phyloP scores from a whole-genome alignment of 2,329 filamentous ascomycete genomes.

The Ceratocystis diversiconidia region DNA sequence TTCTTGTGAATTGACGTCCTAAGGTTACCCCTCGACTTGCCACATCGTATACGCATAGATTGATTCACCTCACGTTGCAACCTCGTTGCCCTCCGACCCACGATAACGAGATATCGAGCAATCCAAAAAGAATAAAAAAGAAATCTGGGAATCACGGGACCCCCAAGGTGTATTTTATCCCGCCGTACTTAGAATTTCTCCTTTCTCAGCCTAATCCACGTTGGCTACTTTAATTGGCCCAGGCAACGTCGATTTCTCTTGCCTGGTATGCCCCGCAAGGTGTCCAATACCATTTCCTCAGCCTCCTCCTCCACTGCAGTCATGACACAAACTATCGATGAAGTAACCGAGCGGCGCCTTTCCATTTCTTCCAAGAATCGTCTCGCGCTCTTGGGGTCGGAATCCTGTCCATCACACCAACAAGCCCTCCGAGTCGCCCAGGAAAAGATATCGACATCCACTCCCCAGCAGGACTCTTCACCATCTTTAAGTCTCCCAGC shows the following conservation, averaged over 20 bases:
- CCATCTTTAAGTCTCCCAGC: constrained; percentile 15
- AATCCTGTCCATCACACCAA: constrained; percentile 6
- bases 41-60: background rate
- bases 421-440: constrained; percentile 7
- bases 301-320: constrained; percentile 6
- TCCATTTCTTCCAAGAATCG: constrained; percentile 9
- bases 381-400: constrained; percentile 9
- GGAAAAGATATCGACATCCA: constrained; percentile 4
- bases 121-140: background rate
- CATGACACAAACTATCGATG: constrained; percentile 12
- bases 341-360: constrained; percentile 7
- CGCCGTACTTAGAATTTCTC: background rate
- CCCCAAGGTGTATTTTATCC: background rate
- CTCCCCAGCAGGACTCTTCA: constrained; percentile 12
- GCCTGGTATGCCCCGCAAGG: constrained; percentile 15
- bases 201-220: background rate
- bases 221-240: background rate
- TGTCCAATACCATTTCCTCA: constrained; percentile 10
- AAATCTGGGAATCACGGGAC: background rate
- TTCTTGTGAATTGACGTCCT: background rate
- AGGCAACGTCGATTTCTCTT: constrained; percentile 1
- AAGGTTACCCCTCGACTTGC: background rate
- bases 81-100: background rate
- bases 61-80: background rate
- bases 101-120: background rate